Base-by-base conservation (phyloP, 1,284 basidiomycete genomes). In the Laetiporus sulphureus region DNA sequence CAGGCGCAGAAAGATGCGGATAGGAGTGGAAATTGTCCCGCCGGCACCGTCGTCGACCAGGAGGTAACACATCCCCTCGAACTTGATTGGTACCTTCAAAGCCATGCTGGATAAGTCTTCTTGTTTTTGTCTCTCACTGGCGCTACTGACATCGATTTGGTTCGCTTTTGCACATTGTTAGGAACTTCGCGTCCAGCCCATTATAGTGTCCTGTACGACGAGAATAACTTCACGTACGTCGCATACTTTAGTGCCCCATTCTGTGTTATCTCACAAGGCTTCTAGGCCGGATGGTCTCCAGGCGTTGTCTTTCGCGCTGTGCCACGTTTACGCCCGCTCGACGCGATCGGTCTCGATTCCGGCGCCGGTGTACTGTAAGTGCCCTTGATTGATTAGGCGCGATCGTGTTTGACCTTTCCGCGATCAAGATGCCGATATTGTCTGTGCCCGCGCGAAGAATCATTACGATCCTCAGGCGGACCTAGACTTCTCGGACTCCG, bases 321-420 rank as follows among this genome's bases (percentile, higher is more conserved):
- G 84, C 55, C 87, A 89, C 50, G 80, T 89, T 8, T 91, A 90
- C 54, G 85, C 85, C 0, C 73, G 88, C 2, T 79, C 83, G 11
- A 91, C 88, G 1, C 77, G 89, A 31, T 86, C 85, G 0, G 88
- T 91, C 1, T 89, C 86, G 0, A 86, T 90, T 41, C 85, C 86
- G 0, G 87, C 87, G 0, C 88, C 87, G 0, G 84, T 89, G 0
- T 91, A 89, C 52, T 90, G 86, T 88, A 51, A 58, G 83, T 48
- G 15, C n/a, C 36, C 33, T 29, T 46, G 35, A 24, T 25, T 44
- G 37, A n/a, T n/a, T n/a, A n/a, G n/a, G n/a, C 7, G 38, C 29
- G 46, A 38, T 42, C 33, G 23, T 40, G 3, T 20, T 29, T 36
- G 21, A 22, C 45, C 25, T 21, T 13, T 33, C 27, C 16, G 44